These are phyloP conservation scores for Delonix regia DNA, from an alignment of 306 rosid genomes.

Conservation along the genomic window DNA sequence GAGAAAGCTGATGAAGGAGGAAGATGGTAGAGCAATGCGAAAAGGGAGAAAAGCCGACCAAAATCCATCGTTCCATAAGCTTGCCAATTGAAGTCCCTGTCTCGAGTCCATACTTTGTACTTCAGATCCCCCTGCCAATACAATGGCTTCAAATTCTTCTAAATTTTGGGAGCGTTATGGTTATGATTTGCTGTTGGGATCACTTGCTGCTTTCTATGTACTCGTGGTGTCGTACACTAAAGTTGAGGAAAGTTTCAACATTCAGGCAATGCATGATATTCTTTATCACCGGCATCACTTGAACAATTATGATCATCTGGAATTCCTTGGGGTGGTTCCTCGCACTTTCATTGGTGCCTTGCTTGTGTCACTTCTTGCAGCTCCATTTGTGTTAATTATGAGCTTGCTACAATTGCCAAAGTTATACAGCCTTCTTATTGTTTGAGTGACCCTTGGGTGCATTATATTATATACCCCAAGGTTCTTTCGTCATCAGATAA, in stretches of 20 bases:
- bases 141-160: slow-evolving; percentile 66
- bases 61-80: neutral
- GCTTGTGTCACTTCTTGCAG: slow-evolving; percentile 67
- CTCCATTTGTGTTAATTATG: slow-evolving; percentile 59
- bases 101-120: neutral
- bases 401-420: slow-evolving; percentile 75
- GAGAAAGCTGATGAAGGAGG: too few relatives aligned
- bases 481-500: slow-evolving; percentile 54
- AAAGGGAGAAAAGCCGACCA: too few relatives aligned
- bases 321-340: slow-evolving; percentile 91
- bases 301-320: slow-evolving; percentile 86
- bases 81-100: neutral
- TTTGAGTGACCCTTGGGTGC: slow-evolving; percentile 84
- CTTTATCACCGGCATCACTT: slow-evolving; percentile 68
- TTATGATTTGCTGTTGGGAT: slow-evolving; percentile 72
- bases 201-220: slow-evolving; percentile 66
- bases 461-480: slow-evolving; percentile 59
- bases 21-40: too few relatives aligned
- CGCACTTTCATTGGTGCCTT: slow-evolving; percentile 86
- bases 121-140: slow-evolving; percentile 10
- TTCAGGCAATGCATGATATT: slow-evolving; percentile 94
- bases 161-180: slow-evolving; percentile 56
- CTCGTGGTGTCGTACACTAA: slow-evolving; percentile 79
- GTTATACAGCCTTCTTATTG: slow-evolving; percentile 73
- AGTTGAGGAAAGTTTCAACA: slow-evolving; percentile 95